Evolutionary conservation across 805 yeast genomes (phyloP).

Genomic region (Ogataea henricii): DNA sequence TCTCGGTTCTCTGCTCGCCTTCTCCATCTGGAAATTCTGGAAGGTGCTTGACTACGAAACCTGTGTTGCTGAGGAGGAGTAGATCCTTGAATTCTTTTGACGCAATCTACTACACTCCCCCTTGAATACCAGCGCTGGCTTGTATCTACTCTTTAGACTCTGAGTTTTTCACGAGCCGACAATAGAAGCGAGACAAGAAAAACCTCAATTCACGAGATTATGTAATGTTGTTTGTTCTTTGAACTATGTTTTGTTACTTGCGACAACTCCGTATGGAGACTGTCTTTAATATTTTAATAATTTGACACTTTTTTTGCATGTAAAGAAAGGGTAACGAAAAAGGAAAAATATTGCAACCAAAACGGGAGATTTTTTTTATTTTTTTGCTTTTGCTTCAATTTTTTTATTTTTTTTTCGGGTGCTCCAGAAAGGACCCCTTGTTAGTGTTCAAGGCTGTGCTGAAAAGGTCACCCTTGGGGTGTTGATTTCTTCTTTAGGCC

Average conservation of each 20-base stretch:
- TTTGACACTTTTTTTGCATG: not conserved
- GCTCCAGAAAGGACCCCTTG: too few relatives aligned
- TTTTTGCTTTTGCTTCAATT: too few relatives aligned
- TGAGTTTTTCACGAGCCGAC: not conserved
- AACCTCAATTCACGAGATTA: not conserved
- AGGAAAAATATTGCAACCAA: conserved; percentile 1
- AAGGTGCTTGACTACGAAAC: conserved; percentile 68
- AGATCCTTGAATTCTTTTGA: not conserved
- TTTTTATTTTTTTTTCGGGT: too few relatives aligned
- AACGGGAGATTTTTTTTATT: not conserved
- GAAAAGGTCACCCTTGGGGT: too few relatives aligned
- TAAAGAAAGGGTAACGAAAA: too few relatives aligned
- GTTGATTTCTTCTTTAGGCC: not conserved
- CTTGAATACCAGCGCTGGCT: conserved; percentile 1
- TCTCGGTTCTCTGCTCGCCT: conserved; percentile 68
- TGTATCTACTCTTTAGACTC: not conserved
- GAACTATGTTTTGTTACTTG: not conserved
- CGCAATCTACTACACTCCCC: not conserved
- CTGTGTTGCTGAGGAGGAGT: conserved; percentile 36
- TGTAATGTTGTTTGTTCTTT: not conserved
- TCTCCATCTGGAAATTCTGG: conserved; percentile 65
- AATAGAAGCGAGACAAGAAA: not conserved
- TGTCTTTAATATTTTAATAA: not conserved
- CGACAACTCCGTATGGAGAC: not conserved
- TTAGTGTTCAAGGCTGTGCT: not conserved